phyloP scores from a whole-genome alignment of 1,139 yeast species.

The Meyerozyma elateridarum region DNA sequence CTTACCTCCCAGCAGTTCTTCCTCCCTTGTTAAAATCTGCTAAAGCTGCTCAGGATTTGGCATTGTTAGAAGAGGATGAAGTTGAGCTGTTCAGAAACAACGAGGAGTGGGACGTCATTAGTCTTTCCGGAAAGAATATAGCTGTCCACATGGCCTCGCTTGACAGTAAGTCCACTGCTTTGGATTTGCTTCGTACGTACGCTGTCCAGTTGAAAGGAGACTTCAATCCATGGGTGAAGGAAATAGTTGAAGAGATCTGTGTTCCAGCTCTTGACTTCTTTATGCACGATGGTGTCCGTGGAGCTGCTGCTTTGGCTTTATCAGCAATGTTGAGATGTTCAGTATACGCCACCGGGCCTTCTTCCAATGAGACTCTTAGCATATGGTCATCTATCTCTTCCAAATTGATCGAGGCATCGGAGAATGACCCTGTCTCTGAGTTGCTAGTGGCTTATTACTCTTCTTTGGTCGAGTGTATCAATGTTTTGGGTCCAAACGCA shows the following conservation, averaged over 20 bases:
- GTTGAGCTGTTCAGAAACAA: constrained; percentile 75
- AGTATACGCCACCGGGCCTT: constrained; percentile 56
- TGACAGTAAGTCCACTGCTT: constrained; percentile 90
- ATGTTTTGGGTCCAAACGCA: constrained; percentile 58
- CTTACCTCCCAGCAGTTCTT: constrained; percentile 82
- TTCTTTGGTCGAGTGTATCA: constrained; percentile 64
- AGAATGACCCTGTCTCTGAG: constrained; percentile 81
- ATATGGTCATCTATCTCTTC: constrained; percentile 72
- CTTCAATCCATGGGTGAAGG: constrained; percentile 79
- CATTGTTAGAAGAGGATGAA: constrained; percentile 84
- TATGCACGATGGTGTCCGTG: constrained; percentile 91
- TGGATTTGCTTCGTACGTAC: constrained; percentile 83
- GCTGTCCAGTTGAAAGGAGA: constrained; percentile 80
- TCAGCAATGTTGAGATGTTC: constrained; percentile 72
- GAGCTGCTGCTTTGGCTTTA: constrained; percentile 79
- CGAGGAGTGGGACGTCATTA: constrained; percentile 95
- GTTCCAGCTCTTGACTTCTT: constrained; percentile 88
- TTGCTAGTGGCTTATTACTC: constrained; percentile 73
- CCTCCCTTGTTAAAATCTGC: constrained; percentile 86
- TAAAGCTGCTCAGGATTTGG: constrained; percentile 83
- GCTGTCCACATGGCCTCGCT: constrained; percentile 91
- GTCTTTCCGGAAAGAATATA: constrained; percentile 84
- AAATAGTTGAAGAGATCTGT: constrained; percentile 72
- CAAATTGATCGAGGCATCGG: constrained; percentile 64
- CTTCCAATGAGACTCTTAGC: constrained; percentile 53